These are phyloP conservation scores for Vairimorpha ceranae DNA, from an alignment of 371 early-diverging fungal species.

Conservation along the genomic window DNA sequence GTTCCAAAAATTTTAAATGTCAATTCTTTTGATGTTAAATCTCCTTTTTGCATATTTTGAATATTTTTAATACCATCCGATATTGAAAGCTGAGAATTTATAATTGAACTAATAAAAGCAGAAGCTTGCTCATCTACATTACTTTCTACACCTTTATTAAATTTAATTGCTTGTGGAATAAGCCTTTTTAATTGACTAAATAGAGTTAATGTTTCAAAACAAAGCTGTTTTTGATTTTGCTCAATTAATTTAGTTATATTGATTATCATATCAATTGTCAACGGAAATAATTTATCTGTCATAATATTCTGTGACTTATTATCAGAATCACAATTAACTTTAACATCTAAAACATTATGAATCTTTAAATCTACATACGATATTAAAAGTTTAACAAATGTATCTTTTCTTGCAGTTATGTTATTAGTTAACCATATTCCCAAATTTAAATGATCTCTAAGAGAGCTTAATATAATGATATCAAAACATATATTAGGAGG, in stretches of 20 bases:
- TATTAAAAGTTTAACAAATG: constrained; percentile 33
- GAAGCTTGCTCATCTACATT: constrained; percentile 38
- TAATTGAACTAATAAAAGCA: constrained; percentile 48
- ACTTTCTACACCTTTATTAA: constrained; percentile 15
- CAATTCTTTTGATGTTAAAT: constrained; percentile 23
- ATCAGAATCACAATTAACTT: not conserved
- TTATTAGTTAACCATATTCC: constrained; percentile 45
- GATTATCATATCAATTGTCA: constrained; percentile 29
- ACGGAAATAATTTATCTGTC: constrained; percentile 43
- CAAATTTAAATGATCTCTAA: constrained; percentile 55
- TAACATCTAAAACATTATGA: not conserved
- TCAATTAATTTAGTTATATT: constrained; percentile 30
- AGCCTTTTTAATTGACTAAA: constrained; percentile 29
- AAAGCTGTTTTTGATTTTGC: constrained; percentile 1
- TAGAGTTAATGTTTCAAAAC: constrained; percentile 10
- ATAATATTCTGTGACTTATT: constrained; percentile 1
- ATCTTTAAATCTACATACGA: constrained; percentile 31
- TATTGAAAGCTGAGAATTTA: constrained; percentile 35
- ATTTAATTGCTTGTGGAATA: constrained; percentile 22
- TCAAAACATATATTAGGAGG: constrained; percentile 53
- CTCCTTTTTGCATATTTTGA: constrained; percentile 27
- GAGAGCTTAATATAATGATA: constrained; percentile 48
- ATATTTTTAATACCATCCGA: constrained; percentile 25
- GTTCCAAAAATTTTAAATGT: constrained; percentile 46
- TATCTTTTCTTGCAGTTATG: constrained; percentile 13